Conservation (phyloP, 2,329 filamentous ascomycete species). For the Pestalotiopsis sp. region DNA sequence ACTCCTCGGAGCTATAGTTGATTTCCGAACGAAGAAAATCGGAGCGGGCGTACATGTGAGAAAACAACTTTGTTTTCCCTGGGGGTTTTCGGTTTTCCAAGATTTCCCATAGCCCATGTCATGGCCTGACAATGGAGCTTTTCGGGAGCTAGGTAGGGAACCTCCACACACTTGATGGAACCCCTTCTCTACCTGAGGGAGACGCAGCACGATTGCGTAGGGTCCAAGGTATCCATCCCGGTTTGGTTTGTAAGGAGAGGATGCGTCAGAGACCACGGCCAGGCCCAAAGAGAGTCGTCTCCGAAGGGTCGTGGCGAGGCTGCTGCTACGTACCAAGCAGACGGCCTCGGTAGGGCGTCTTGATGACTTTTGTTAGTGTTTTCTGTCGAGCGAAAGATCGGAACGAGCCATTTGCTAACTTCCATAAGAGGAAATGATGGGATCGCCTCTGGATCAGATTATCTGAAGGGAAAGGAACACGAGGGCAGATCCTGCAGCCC, state of each 20-base stretch:
- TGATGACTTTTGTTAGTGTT: background rate
- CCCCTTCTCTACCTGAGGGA: background rate
- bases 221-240: background rate
- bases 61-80: background rate
- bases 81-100: background rate
- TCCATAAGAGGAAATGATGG: constrained; percentile 1
- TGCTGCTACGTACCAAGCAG: background rate
- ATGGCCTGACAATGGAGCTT: background rate
- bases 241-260: background rate
- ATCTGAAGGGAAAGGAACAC: background rate
- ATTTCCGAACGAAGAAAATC: background rate
- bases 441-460: background rate
- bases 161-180: background rate
- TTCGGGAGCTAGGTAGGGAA: constrained; percentile 1
- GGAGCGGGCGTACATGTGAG: background rate
- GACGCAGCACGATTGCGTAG: background rate
- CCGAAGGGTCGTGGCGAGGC: background rate
- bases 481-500: background rate
- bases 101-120: background rate
- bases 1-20: background rate
- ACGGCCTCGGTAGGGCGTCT: background rate
- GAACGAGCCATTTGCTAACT: constrained; percentile 6
- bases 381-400: background rate
- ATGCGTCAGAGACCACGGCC: background rate
- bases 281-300: background rate